Evolutionary conservation across 192 early-diverging fungal genomes (phyloP).

Genomic region (Backusella macrospora): DNA sequence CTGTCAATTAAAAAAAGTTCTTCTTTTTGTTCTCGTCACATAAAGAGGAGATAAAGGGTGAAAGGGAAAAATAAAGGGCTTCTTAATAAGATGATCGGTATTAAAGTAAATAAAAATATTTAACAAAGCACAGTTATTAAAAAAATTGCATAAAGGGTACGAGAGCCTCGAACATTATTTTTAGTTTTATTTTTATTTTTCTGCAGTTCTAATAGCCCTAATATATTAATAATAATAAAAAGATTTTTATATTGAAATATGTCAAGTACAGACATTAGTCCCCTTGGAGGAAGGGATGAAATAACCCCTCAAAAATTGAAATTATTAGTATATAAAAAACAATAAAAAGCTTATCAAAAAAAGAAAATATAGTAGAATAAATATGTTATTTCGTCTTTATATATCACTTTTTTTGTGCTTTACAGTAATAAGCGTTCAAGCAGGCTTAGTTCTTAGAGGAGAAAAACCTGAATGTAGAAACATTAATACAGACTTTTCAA

Average conservation of each 20-base stretch:
- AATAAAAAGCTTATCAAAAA: slow-evolving; percentile 4
- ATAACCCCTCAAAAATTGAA: background rate
- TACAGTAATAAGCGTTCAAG: background rate
- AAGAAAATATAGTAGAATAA: background rate
- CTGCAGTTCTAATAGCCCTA: background rate
- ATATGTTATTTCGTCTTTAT: background rate
- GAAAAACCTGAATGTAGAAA: background rate
- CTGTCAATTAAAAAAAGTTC: background rate
- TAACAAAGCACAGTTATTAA: background rate
- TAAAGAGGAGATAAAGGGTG: background rate
- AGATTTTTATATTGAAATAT: slow-evolving; percentile 6
- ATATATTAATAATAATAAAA: slow-evolving; percentile 10
- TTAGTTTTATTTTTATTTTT: background rate
- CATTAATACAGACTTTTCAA: background rate
- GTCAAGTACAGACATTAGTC: slow-evolving; percentile 3
- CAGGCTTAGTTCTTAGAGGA: background rate
- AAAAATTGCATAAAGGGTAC: background rate
- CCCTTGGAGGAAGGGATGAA: background rate
- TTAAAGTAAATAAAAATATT: slow-evolving; percentile 1
- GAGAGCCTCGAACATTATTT: slow-evolving; percentile 3
- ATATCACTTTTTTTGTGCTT: background rate
- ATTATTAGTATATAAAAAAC: slow-evolving; percentile 6
- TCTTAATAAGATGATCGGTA: background rate
- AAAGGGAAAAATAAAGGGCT: background rate
- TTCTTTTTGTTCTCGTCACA: background rate